Percentiles rank a stretch among this genome's conserved stretches.
Evolutionary conservation across 192 early-diverging fungal species (phyloP).

Genomic region (Jimgerdemannia lactiflua): DNA sequence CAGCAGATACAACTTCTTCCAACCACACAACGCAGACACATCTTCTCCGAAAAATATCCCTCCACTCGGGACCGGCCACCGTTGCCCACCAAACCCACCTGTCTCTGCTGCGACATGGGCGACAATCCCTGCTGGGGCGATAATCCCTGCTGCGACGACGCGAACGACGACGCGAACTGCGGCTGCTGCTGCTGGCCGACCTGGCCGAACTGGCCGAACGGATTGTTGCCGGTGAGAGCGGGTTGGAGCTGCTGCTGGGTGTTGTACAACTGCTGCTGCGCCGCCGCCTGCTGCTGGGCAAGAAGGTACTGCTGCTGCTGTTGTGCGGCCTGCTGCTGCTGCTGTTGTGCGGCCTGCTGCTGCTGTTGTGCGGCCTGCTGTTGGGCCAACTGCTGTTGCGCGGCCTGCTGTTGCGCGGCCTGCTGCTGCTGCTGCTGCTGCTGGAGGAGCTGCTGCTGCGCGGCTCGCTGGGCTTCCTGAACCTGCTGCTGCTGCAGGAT

Average conservation of each 20-base stretch:
- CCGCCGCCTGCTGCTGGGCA: conserved; percentile 27
- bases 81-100: conserved; percentile 10
- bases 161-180: conserved; percentile 2
- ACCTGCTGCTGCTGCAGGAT: conserved; percentile 26
- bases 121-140: conserved; percentile 9
- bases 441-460: conserved; percentile 30
- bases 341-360: conserved; percentile 29
- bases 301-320: conserved; percentile 31
- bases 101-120: conserved; percentile 2
- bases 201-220: conserved; percentile 4
- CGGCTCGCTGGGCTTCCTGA: conserved; percentile 18
- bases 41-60: no score
- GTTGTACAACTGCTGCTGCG: conserved; percentile 23
- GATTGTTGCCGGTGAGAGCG: conserved; percentile 7
- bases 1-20: no score
- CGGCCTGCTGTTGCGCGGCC: conserved; percentile 24
- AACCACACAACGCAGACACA: no score
- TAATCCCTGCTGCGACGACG: conserved; percentile 3
- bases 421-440: conserved; percentile 37
- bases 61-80: no score
- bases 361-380: conserved; percentile 16
- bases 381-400: conserved; percentile 19
- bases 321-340: conserved; percentile 18
- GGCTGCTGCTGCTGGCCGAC: conserved; percentile 7
- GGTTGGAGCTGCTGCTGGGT: conserved; percentile 28